These are phyloP conservation scores for Tranzscheliella williamsii DNA, from an alignment of 1,284 basidiomycete genomes.

Conservation along the genomic window DNA sequence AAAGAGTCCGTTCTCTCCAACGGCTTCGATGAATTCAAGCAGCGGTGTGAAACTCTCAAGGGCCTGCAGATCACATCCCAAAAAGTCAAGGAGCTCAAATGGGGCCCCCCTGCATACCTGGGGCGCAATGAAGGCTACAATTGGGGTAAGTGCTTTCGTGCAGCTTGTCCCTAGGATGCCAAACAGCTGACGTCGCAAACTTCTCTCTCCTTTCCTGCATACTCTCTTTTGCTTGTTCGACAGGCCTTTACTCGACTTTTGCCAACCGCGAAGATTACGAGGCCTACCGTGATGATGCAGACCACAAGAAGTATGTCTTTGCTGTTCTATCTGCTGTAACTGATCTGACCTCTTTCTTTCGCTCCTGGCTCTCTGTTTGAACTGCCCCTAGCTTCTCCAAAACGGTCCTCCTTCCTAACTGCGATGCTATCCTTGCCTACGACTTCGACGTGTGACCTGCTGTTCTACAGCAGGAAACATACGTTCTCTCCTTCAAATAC, in stretches of 20 bases:
- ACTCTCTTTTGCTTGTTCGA: not conserved
- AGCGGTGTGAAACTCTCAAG: conserved; percentile 42
- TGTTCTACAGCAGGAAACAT: no score
- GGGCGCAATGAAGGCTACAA: conserved; percentile 50
- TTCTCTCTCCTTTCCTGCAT: not conserved
- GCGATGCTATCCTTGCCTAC: conserved; percentile 50
- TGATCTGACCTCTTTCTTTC: not conserved
- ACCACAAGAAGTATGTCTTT: conserved; percentile 51
- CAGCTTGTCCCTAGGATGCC: no score
- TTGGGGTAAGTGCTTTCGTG: conserved; percentile 48
- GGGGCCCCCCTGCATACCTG: conserved; percentile 48
- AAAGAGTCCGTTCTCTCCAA: conserved; percentile 48
- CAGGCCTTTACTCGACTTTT: conserved; percentile 50
- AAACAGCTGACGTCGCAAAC: no score
- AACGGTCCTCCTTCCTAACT: conserved; percentile 47
- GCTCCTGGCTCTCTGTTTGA: not conserved
- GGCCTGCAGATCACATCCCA: conserved; percentile 40
- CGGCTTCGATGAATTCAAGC: conserved; percentile 52
- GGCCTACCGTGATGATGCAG: conserved; percentile 51
- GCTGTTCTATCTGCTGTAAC: conserved; percentile 4
- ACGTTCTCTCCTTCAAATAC: no score
- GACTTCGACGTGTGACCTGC: conserved; percentile 48
- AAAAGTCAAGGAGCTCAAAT: conserved; percentile 43
- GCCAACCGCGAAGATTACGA: conserved; percentile 41
- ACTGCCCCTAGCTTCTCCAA: conserved; percentile 48